These are phyloP conservation scores for Lentinus tigrinus DNA, from an alignment of 768 basidiomycete genomes.

Conservation along the genomic window DNA sequence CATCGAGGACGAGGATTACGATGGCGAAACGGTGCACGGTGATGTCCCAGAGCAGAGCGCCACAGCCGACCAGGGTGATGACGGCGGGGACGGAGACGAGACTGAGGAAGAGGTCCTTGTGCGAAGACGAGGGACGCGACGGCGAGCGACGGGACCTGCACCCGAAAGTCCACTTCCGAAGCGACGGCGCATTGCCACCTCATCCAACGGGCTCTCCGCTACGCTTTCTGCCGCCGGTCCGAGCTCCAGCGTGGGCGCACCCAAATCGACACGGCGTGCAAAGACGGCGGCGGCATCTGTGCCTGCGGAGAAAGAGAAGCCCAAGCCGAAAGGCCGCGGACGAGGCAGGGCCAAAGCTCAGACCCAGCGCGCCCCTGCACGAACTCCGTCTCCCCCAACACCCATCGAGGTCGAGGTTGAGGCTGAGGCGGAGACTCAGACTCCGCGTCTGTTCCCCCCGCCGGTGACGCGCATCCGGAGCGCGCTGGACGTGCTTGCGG, in stretches of 20 bases:
- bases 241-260: not conserved
- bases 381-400: not conserved
- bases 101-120: not conserved
- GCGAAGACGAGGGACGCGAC: not conserved
- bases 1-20: conserved; percentile 40
- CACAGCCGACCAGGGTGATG: conserved; percentile 1
- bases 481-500: conserved; percentile 72
- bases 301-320: not conserved
- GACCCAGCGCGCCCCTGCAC: not conserved
- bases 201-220: not conserved
- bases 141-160: not conserved
- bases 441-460: not conserved
- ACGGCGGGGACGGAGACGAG: conserved; percentile 31
- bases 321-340: not conserved
- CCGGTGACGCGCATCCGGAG: conserved; percentile 36
- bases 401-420: not conserved
- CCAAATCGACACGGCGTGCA: not conserved
- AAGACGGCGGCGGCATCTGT: not conserved
- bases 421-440: not conserved
- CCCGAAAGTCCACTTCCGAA: conserved; percentile 38
- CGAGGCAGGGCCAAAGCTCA: not conserved
- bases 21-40: conserved; percentile 4
- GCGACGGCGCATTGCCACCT: conserved; percentile 30
- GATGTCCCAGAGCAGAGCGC: too few relatives aligned
- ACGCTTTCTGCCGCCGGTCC: not conserved